Conservation (phyloP, 2,329 filamentous ascomycete genomes). For the Juglanconis sp. region DNA sequence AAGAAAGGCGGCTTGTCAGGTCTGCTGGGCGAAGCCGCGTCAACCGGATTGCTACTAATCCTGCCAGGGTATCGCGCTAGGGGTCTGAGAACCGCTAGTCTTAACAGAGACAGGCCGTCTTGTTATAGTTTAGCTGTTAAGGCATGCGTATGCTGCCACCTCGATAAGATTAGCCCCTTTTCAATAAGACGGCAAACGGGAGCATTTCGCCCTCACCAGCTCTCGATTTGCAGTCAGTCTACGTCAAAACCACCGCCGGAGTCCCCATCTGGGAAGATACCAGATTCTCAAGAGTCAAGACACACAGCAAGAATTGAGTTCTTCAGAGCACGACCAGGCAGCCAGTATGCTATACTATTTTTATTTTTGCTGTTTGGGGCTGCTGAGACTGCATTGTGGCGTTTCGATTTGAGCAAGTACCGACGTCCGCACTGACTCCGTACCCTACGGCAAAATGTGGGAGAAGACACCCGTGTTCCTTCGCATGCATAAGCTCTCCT, state of each 20-base stretch:
- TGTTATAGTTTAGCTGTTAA: background rate
- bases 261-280: background rate
- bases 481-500: no score
- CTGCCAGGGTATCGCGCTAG: background rate
- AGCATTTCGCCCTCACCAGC: background rate
- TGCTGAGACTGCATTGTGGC: no score
- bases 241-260: background rate
- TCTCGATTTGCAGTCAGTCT: background rate
- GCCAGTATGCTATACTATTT: background rate
- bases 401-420: background rate
- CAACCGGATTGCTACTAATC: background rate
- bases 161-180: slow-evolving; percentile 2
- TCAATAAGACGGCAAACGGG: background rate
- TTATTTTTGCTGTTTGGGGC: background rate
- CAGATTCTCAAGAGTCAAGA: no score
- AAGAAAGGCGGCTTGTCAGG: background rate
- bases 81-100: background rate
- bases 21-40: slow-evolving; percentile 1
- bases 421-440: background rate
- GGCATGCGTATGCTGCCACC: background rate
- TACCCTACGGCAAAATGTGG: no score
- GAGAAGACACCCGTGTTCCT: no score
- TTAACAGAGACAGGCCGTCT: no score
- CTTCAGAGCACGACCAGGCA: no score
- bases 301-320: no score